phyloP scores from a whole-genome alignment of 2,329 filamentous ascomycete genomes.

The Thermoascus crustaceus region DNA sequence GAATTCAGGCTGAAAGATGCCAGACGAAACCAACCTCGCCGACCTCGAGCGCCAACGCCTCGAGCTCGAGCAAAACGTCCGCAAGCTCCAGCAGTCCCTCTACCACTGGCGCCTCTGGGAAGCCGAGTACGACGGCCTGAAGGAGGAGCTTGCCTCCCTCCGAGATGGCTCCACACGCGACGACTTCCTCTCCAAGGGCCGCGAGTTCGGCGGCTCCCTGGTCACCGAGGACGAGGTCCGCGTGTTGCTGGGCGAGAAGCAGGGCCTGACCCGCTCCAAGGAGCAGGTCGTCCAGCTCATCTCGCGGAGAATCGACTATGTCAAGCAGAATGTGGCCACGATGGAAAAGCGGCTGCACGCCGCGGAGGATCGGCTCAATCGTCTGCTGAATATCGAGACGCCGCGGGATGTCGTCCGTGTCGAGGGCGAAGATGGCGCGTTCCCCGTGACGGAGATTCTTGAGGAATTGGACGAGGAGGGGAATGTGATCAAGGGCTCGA shows the following conservation, averaged over 20 bases:
- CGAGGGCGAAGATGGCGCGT: conserved; percentile 56
- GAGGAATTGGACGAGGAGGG: conserved; percentile 89
- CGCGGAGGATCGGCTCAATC: conserved; percentile 59
- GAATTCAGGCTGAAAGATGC: conserved; percentile 18
- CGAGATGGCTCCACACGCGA: conserved; percentile 41
- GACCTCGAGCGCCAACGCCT: conserved; percentile 67
- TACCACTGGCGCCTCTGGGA: conserved; percentile 88
- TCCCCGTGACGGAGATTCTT: conserved; percentile 81
- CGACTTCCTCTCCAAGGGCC: conserved; percentile 44
- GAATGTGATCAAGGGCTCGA: conserved; percentile 63
- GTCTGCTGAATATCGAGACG: conserved; percentile 51
- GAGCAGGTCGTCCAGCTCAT: conserved; percentile 61
- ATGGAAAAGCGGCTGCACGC: conserved; percentile 64
- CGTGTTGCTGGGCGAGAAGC: conserved; percentile 42
- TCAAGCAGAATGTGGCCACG: conserved; percentile 68
- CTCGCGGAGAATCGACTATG: conserved; percentile 76
- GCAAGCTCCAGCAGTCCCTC: conserved; percentile 65
- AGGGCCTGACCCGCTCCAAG: conserved; percentile 41
- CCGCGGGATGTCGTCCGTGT: conserved; percentile 42
- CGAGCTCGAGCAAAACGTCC: conserved; percentile 67
- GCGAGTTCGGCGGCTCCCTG: conserved; percentile 38
- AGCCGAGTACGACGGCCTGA: conserved; percentile 81
- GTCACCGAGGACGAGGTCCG: conserved; percentile 46
- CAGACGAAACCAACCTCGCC: conserved; percentile 46
- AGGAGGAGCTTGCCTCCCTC: conserved; percentile 64